Evolutionary conservation across 495 filamentous ascomycete species (phyloP).

Genomic region (Lasiosphaeria miniovina): DNA sequence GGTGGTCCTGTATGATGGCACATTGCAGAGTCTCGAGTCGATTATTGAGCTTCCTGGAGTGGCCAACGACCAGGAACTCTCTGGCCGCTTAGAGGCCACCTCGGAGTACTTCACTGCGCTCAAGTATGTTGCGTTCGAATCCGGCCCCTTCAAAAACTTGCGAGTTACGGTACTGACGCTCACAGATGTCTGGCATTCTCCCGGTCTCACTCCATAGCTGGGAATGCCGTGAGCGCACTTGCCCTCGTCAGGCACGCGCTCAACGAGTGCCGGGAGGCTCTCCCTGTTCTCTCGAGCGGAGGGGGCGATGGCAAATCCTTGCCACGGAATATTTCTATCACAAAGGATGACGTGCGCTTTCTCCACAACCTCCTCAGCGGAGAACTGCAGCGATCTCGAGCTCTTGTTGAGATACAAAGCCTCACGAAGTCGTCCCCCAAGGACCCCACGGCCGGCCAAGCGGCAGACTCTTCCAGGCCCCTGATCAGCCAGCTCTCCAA

Average conservation of each 20-base stretch:
- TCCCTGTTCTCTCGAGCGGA: conserved; percentile 35
- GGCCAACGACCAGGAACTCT: conserved; percentile 75
- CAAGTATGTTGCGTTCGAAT: conserved; percentile 52
- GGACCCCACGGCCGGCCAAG: conserved; percentile 11
- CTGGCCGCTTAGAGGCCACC: conserved; percentile 73
- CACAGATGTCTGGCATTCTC: conserved; percentile 79
- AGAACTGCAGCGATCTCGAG: conserved; percentile 72
- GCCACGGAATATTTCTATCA: conserved; percentile 56
- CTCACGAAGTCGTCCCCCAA: conserved; percentile 38
- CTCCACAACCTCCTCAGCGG: conserved; percentile 61
- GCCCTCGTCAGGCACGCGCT: conserved; percentile 73
- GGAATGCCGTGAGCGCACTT: conserved; percentile 74
- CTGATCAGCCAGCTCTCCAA: conserved; percentile 70
- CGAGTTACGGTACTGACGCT: neutral
- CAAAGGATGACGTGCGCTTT: conserved; percentile 49
- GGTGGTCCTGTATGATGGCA: conserved; percentile 90
- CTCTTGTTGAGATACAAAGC: conserved; percentile 75
- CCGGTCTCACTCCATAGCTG: conserved; percentile 74
- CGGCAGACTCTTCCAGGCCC: conserved; percentile 37
- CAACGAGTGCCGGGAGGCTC: conserved; percentile 45
- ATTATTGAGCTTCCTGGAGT: conserved; percentile 87
- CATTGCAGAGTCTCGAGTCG: conserved; percentile 81
- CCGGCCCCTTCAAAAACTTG: neutral
- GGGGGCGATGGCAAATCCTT: conserved; percentile 29
- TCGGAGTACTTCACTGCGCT: conserved; percentile 82